These are phyloP conservation scores for Potentilla sterilis DNA, from an alignment of 306 rosid genomes.

Conservation along the genomic window DNA sequence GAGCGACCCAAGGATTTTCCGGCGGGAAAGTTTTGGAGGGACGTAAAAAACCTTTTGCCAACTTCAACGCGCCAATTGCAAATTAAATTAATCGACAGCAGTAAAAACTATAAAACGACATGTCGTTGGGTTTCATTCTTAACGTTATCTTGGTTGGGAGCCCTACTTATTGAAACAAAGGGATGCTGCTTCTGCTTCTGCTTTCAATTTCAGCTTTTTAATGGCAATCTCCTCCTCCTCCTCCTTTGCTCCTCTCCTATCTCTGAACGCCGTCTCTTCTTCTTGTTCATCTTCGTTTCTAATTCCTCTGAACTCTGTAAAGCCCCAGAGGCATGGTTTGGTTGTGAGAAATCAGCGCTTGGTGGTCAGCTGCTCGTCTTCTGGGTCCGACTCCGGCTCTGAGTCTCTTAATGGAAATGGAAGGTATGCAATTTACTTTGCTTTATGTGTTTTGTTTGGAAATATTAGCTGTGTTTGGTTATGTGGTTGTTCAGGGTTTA, in stretches of 20 bases:
- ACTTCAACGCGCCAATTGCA: no score
- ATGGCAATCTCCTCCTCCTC: constrained; percentile 42
- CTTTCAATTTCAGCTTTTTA: background rate
- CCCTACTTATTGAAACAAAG: background rate
- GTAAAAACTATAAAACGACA: no score
- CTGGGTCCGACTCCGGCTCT: constrained; percentile 32
- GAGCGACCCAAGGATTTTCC: no score
- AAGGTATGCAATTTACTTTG: constrained; percentile 27
- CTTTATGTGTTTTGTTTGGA: background rate
- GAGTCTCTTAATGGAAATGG: constrained; percentile 27
- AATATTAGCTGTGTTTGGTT: background rate
- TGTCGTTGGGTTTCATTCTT: no score
- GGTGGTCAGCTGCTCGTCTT: constrained; percentile 29
- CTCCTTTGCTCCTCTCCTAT: constrained; percentile 27
- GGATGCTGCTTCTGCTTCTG: background rate
- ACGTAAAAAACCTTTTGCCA: no score
- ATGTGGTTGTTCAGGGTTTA: no score
- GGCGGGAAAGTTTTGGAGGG: no score
- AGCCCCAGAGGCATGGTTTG: constrained; percentile 18
- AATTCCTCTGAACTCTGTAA: constrained; percentile 21
- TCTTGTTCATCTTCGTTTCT: constrained; percentile 11
- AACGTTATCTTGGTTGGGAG: no score
- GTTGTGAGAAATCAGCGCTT: constrained; percentile 10
- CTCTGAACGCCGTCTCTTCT: constrained; percentile 23
- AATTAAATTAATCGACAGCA: no score